Percentiles rank a stretch among this genome's conserved stretches.
Evolutionary conservation across 768 basidiomycete genomes (phyloP).

Genomic region (Tephrocybe sp.): DNA sequence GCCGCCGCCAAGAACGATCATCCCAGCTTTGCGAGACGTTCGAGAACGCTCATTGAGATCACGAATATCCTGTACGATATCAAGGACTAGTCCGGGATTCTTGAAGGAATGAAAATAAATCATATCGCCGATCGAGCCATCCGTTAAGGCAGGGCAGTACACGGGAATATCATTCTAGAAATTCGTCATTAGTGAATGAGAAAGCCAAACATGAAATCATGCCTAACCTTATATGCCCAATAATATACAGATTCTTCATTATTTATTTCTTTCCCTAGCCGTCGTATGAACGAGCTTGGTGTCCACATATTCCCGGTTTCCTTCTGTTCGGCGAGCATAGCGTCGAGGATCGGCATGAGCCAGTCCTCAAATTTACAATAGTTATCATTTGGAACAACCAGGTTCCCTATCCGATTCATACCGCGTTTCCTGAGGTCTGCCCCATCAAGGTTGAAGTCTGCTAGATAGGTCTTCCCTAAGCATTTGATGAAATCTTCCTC

Average conservation of each 20-base stretch:
- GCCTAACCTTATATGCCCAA: conserved; percentile 92
- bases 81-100: conserved; percentile 78
- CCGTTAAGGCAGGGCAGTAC: conserved; percentile 97
- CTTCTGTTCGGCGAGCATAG: conserved; percentile 88
- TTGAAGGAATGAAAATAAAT: conserved; percentile 98
- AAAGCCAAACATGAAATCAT: conserved; percentile 15
- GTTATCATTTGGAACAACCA: conserved; percentile 96
- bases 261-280: conserved; percentile 96
- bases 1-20: conserved; percentile 97
- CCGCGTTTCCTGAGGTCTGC: conserved; percentile 82
- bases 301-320: conserved; percentile 72
- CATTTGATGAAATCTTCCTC: conserved; percentile 99
- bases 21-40: conserved; percentile 89
- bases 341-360: conserved; percentile 91
- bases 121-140: conserved; percentile 98
- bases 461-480: conserved; percentile 93
- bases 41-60: conserved; percentile 86
- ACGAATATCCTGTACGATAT: conserved; percentile 94
- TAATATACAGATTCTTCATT: conserved; percentile 98
- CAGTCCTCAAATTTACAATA: conserved; percentile 99
- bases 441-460: conserved; percentile 90
- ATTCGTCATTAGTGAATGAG: conserved; percentile 8
- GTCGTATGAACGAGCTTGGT: conserved; percentile 88
- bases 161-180: conserved; percentile 95
- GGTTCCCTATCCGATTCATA: conserved; percentile 97